Conservation (phyloP, 768 basidiomycete genomes). For the Termitomyces sp. region DNA sequence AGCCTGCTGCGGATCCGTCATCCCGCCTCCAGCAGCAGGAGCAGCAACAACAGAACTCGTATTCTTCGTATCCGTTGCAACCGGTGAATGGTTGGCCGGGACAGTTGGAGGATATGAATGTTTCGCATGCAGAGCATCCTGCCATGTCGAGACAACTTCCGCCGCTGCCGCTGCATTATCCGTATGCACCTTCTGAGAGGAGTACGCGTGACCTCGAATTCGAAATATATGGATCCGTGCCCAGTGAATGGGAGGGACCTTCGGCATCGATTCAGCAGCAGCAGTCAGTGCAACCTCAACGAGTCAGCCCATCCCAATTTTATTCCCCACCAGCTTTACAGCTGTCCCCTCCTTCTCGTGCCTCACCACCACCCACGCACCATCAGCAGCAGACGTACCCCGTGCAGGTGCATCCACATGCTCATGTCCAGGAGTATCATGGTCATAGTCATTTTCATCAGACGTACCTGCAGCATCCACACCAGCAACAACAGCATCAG, state of each 20-base stretch:
- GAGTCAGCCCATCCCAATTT: background rate
- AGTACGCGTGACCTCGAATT: slow-evolving; percentile 9
- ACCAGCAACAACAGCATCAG: slow-evolving; percentile 15
- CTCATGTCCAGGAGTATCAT: background rate
- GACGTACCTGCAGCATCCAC: slow-evolving; percentile 10
- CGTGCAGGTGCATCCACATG: background rate
- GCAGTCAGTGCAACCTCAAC: background rate
- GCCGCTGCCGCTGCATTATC: slow-evolving; percentile 5
- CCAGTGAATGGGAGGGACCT: slow-evolving; percentile 1
- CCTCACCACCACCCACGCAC: background rate
- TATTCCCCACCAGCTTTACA: background rate
- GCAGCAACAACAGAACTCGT: background rate
- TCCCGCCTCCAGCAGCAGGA: background rate
- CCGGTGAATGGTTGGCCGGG: slow-evolving; percentile 2
- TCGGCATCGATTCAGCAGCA: background rate
- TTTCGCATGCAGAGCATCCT: background rate
- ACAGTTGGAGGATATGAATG: background rate
- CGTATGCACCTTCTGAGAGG: slow-evolving; percentile 17
- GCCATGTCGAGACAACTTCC: background rate
- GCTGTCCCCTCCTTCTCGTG: background rate
- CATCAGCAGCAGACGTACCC: background rate
- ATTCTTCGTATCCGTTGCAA: too few species aligned
- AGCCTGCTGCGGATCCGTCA: slow-evolving; percentile 6
- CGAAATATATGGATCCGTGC: background rate
- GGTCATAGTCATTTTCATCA: background rate